These are phyloP conservation scores for Elongisporangium prolatum DNA, from an alignment of 352 stramenopile species.

Conservation along the genomic window DNA sequence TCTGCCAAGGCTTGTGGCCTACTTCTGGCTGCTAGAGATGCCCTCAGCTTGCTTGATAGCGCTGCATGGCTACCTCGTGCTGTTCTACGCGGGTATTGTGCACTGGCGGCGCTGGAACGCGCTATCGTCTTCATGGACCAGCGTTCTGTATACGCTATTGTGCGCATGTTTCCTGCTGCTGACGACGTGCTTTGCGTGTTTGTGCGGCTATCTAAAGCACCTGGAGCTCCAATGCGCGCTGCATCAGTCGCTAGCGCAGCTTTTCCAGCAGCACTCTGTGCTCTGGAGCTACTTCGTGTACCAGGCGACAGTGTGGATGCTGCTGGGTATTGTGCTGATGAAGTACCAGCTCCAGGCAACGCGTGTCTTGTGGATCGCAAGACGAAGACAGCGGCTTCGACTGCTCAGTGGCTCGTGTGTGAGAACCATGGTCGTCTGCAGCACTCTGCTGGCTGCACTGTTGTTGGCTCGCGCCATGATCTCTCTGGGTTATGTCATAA, in stretches of 20 bases:
- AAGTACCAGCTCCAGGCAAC: slow-evolving; percentile 7
- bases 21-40: slow-evolving; percentile 32
- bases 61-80: slow-evolving; percentile 27
- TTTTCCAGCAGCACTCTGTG: not conserved
- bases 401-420: slow-evolving; percentile 16
- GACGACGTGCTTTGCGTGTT: too few relatives aligned
- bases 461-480: slow-evolving; percentile 8
- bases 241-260: not conserved
- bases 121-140: not conserved
- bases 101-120: slow-evolving; percentile 15
- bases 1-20: not conserved
- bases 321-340: slow-evolving; percentile 1
- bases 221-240: not conserved
- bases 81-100: slow-evolving; percentile 22
- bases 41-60: slow-evolving; percentile 17
- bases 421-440: slow-evolving; percentile 12
- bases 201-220: not conserved
- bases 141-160: not conserved
- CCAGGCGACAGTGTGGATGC: not conserved
- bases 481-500: not conserved
- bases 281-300: not conserved
- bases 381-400: slow-evolving; percentile 16
- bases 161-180: slow-evolving; percentile 1
- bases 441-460: slow-evolving; percentile 16
- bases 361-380: slow-evolving; percentile 12